These are phyloP conservation scores for Paramecium octaurelia DNA, from an alignment of 73 alveolate genomes.

Conservation along the genomic window DNA sequence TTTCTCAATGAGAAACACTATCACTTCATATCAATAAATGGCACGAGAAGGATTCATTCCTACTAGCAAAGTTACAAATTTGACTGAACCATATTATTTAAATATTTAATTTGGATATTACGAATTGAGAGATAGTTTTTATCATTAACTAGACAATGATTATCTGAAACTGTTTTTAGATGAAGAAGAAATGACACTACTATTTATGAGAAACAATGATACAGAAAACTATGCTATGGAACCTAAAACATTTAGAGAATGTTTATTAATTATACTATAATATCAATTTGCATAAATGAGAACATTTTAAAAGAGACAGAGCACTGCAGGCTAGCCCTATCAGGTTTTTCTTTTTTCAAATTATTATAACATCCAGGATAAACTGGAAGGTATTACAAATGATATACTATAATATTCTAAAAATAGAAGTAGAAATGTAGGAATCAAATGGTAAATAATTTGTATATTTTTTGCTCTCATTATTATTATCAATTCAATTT, in stretches of 20 bases:
- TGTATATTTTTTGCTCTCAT: background rate
- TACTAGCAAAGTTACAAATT: background rate
- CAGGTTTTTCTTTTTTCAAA: background rate
- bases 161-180: background rate
- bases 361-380: background rate
- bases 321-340: background rate
- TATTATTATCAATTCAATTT: background rate
- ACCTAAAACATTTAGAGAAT: background rate
- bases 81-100: background rate
- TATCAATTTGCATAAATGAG: background rate
- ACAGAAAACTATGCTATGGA: background rate
- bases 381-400: background rate
- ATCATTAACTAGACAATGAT: background rate
- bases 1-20: background rate
- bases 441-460: background rate
- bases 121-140: background rate
- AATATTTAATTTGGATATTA: background rate
- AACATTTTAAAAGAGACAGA: background rate
- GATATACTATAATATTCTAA: background rate
- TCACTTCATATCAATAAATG: background rate
- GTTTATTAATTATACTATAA: background rate
- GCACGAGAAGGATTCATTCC: background rate
- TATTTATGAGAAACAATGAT: background rate
- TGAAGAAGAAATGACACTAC: background rate
- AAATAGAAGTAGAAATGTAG: background rate